Evolutionary conservation across 768 basidiomycete genomes (phyloP), one percentile per base, ranked within the genome.

Genomic region (Tricholoma sp.): DNA sequence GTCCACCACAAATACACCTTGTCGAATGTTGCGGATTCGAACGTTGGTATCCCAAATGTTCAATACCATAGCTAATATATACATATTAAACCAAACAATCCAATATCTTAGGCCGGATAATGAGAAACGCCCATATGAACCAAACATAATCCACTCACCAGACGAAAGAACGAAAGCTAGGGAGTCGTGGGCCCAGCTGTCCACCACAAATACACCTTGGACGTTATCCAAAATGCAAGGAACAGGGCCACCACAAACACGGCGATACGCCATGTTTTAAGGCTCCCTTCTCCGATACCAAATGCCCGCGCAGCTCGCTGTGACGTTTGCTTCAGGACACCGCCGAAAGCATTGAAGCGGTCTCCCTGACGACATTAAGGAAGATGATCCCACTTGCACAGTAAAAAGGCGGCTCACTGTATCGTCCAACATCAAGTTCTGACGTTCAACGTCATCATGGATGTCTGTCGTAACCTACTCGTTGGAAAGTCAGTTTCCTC

Each of bases 381-480:
- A 56, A 41, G 14, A 37, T 35, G 9, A 52, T 31, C 10, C 49
- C 14, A 32, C 50, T 37, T 6, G 52, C 14, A 18, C 12, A 55
- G n/a, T 6, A 19, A 2, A 29, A 56, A 6, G 12, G 6, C 37
- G 51, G 66, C 86, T 60, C 58, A 91, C 91, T 2, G 90, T 84
- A 37, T 87, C 83, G 63, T 94, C 90, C 22, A 94, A 74, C 54
- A 87, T 81, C 2, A 81, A 66, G 64, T 94, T 93, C 73, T 94
- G 92, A 9, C 85, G 75, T 71, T 94, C 91, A 1, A 86, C 86
- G 64, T 94, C 92, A 59, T 84, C 81, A 67, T 94, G 79, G 37
- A 94, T 92, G 72, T 94, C 91, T 2, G 83, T 88, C 11, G 91
- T 94, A n/a, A 94, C 79, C 91, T 94, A 56, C 16, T 31, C 47